Conservation (phyloP, 768 basidiomycete genomes). For the Phylloporus sp. region DNA sequence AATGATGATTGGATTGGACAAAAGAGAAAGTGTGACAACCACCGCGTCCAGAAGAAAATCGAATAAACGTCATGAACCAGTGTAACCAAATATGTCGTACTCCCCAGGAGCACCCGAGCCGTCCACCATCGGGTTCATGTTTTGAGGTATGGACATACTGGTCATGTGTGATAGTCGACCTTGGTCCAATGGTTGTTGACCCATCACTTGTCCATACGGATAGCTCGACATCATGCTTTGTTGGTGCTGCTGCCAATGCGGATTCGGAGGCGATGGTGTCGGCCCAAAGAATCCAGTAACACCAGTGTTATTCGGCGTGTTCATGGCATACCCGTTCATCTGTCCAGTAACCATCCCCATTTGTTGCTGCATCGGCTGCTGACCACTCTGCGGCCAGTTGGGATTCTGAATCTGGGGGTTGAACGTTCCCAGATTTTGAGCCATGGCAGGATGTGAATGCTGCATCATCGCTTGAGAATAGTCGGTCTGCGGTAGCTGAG, state of each 20-base stretch:
- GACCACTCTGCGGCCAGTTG: slow-evolving; percentile 51
- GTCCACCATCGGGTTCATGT: slow-evolving; percentile 40
- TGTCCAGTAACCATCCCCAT: slow-evolving; percentile 34
- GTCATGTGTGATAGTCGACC: slow-evolving; percentile 44
- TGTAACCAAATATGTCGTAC: slow-evolving; percentile 60
- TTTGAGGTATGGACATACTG: slow-evolving; percentile 46
- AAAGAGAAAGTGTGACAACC: slow-evolving; percentile 14
- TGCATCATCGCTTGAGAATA: slow-evolving; percentile 36
- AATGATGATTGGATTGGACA: slow-evolving; percentile 20
- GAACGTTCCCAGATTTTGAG: slow-evolving; percentile 21
- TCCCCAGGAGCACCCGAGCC: slow-evolving; percentile 38
- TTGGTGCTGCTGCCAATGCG: slow-evolving; percentile 27
- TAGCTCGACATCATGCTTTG: slow-evolving; percentile 28
- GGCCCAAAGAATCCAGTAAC: slow-evolving; percentile 23
- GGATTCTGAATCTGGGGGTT: slow-evolving; percentile 38
- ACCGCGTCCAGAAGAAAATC: slow-evolving; percentile 18
- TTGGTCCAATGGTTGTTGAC: slow-evolving; percentile 27
- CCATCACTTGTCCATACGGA: slow-evolving; percentile 26
- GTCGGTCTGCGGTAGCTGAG: slow-evolving; percentile 47
- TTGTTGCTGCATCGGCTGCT: slow-evolving; percentile 44
- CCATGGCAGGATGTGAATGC: slow-evolving; percentile 31
- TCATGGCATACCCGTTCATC: slow-evolving; percentile 32
- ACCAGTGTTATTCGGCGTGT: slow-evolving; percentile 35
- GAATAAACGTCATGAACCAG: slow-evolving; percentile 32
- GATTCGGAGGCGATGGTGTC: slow-evolving; percentile 22